Conservation (phyloP, 441 rosid species). For the Eruca vesicaria region DNA sequence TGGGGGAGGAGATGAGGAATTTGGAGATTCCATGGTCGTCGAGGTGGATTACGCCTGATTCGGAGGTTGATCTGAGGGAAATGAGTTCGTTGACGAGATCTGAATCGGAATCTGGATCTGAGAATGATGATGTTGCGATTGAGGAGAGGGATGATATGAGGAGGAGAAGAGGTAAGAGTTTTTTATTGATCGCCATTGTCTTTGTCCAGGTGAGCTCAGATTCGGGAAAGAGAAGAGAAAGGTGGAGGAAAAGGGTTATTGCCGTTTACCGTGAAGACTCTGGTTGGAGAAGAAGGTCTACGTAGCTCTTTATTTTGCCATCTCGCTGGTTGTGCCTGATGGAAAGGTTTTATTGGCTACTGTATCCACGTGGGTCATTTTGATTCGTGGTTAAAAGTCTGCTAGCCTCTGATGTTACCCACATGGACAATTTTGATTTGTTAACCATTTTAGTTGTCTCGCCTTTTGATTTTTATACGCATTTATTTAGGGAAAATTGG, state of each 20-base stretch:
- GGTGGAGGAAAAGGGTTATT: background rate
- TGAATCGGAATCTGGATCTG: conserved; percentile 36
- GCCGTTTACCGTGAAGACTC: conserved; percentile 21
- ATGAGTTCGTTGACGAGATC: conserved; percentile 53
- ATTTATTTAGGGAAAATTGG: too few relatives aligned
- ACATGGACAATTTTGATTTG: too few relatives aligned
- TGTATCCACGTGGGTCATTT: background rate
- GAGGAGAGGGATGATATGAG: conserved; percentile 24
- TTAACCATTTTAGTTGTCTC: too few relatives aligned
- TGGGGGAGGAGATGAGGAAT: conserved; percentile 59
- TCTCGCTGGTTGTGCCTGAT: background rate
- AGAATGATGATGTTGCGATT: background rate
- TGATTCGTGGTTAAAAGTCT: background rate
- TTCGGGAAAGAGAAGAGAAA: conserved; percentile 2
- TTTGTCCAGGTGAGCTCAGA: background rate
- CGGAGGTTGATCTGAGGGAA: conserved; percentile 53
- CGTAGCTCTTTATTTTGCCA: background rate
- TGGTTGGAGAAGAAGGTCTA: background rate
- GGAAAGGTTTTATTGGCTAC: conserved; percentile 5
- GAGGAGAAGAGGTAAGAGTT: conserved; percentile 11
- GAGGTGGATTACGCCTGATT: conserved; percentile 71
- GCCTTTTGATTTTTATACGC: too few relatives aligned
- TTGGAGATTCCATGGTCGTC: conserved; percentile 70
- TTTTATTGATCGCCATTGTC: conserved; percentile 48
- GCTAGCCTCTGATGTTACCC: background rate